phyloP scores from a whole-genome alignment of 2,329 filamentous ascomycete species.

The Claviceps quebecensis region DNA sequence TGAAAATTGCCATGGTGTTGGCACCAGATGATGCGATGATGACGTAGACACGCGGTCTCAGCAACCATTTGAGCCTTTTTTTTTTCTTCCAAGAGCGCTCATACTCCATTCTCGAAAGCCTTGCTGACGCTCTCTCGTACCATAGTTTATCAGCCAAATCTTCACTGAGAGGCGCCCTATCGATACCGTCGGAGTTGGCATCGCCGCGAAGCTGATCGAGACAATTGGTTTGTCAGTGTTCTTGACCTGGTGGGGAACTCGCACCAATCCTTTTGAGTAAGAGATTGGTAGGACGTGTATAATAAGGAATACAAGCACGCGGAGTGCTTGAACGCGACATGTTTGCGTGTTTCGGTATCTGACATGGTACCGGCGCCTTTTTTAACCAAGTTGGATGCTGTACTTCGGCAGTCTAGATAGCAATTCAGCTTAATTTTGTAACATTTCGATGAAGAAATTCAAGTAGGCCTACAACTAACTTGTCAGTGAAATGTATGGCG shows the following conservation, averaged over 20 bases:
- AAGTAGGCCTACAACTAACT: background rate
- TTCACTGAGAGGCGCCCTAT: conserved; percentile 83
- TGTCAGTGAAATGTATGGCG: background rate
- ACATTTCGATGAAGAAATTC: background rate
- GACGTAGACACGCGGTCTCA: background rate
- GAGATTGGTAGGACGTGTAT: background rate
- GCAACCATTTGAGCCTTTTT: background rate
- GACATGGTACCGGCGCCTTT: background rate
- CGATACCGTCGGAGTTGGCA: conserved; percentile 77
- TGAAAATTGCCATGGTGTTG: background rate
- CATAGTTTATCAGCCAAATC: conserved; percentile 70
- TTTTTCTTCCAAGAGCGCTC: background rate
- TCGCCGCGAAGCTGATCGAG: conserved; percentile 76
- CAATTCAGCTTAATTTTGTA: background rate
- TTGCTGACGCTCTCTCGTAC: background rate
- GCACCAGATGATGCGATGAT: background rate
- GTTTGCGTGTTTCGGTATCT: background rate
- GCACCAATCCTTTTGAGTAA: conserved; percentile 81
- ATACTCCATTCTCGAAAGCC: background rate
- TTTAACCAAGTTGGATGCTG: background rate
- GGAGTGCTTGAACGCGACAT: background rate
- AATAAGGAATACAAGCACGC: background rate
- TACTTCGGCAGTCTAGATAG: conserved; percentile 1
- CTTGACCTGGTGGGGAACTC: conserved; percentile 95
- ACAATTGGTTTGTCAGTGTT: conserved; percentile 84